phyloP scores from a whole-genome alignment of 2,329 filamentous ascomycete species.

The Fusarium pseudocircinatum region DNA sequence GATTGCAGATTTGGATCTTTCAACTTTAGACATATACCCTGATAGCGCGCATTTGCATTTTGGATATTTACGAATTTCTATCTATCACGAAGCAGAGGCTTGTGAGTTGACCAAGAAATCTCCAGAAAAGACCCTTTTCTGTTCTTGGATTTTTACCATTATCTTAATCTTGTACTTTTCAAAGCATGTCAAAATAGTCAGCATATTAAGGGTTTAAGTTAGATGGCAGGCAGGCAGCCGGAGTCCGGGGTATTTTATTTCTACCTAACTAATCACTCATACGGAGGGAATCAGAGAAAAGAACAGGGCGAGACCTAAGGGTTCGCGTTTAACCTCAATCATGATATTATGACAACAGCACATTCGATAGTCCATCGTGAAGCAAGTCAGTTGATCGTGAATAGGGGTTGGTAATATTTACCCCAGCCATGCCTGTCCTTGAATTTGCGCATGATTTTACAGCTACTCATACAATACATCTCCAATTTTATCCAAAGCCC shows the following conservation, averaged over 20 bases:
- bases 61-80: conserved; percentile 22
- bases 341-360: conserved; percentile 35
- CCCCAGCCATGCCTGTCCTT: neutral
- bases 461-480: conserved; percentile 19
- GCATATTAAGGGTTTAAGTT: conserved; percentile 25
- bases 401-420: neutral
- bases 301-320: conserved; percentile 18
- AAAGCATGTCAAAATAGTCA: conserved; percentile 13
- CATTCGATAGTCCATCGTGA: neutral
- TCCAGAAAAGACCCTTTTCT: neutral
- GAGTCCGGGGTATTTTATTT: conserved; percentile 24
- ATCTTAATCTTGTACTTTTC: conserved; percentile 34
- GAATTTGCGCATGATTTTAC: conserved; percentile 6
- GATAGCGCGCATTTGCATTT: conserved; percentile 36
- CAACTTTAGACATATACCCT: conserved; percentile 49
- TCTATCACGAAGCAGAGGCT: conserved; percentile 35
- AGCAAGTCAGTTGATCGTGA: neutral
- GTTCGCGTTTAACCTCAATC: conserved; percentile 29
- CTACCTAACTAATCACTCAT: conserved; percentile 24
- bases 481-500: neutral
- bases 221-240: conserved; percentile 31
- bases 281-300: conserved; percentile 6
- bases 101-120: conserved; percentile 6
- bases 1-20: conserved; percentile 59
- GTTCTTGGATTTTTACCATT: conserved; percentile 17